phyloP scores from a whole-genome alignment of 2,329 filamentous ascomycete species.

The Neurospora sp. region DNA sequence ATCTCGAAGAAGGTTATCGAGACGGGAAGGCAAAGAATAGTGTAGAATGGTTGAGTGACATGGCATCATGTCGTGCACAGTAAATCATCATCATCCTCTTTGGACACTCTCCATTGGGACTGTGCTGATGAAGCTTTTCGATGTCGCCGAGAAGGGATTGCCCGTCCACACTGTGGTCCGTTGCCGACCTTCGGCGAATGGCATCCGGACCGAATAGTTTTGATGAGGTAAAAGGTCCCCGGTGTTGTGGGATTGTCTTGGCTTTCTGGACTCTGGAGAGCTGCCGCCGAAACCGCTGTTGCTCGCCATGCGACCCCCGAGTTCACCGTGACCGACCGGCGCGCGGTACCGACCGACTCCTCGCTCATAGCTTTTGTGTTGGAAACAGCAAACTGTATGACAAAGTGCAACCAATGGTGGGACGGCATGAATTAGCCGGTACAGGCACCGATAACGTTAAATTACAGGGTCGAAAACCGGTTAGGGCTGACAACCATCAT shows the following conservation, averaged over 20 bases:
- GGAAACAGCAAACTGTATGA: neutral
- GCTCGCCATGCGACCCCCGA: neutral
- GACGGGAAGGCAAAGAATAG: neutral
- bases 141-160: neutral
- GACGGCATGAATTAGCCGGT: neutral
- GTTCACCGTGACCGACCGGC: neutral
- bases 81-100: neutral
- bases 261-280: neutral
- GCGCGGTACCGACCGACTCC: neutral
- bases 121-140: neutral
- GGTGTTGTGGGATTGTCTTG: neutral
- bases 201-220: neutral
- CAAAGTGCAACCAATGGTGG: neutral
- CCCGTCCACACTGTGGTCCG: neutral
- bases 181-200: neutral
- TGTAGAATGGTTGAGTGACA: neutral
- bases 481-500: neutral
- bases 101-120: neutral
- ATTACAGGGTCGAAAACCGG: neutral
- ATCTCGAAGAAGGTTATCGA: neutral
- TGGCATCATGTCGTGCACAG: neutral
- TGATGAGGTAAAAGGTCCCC: neutral
- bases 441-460: neutral
- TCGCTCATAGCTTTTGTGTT: neutral
- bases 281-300: neutral